A percentile compares a stretch with the other conserved stretches of the same genome.
These are phyloP conservation scores for Pichia sporocuriosa DNA, from an alignment of 805 yeast genomes.

Conservation along the genomic window DNA sequence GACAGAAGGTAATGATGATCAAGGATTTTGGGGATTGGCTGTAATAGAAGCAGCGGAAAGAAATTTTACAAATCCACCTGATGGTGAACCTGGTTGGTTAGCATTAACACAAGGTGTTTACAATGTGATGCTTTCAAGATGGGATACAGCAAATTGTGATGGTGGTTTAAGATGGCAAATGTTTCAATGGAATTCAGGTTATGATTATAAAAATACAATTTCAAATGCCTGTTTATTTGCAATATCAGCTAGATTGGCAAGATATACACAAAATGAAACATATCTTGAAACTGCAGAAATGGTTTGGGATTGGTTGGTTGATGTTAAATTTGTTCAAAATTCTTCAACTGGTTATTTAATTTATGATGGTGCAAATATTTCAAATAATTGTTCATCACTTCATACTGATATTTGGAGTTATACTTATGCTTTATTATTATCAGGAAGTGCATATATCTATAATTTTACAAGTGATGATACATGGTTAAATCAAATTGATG, in stretches of 20 bases:
- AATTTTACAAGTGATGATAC: slow-evolving; percentile 44
- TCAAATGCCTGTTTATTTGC: slow-evolving; percentile 81
- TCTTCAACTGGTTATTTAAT: slow-evolving; percentile 32
- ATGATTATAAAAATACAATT: slow-evolving; percentile 80
- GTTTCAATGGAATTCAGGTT: slow-evolving; percentile 82
- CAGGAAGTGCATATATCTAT: slow-evolving; percentile 67
- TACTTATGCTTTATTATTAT: slow-evolving; percentile 58
- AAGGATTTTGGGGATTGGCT: slow-evolving; percentile 87
- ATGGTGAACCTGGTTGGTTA: slow-evolving; percentile 45
- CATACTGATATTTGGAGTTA: slow-evolving; percentile 57
- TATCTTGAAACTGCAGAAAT: slow-evolving; percentile 69
- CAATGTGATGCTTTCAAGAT: slow-evolving; percentile 73
- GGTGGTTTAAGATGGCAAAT: slow-evolving; percentile 95
- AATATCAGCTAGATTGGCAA: slow-evolving; percentile 74
- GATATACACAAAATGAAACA: slow-evolving; percentile 66
- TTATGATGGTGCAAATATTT: slow-evolving; percentile 53
- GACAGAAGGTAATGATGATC: slow-evolving; percentile 91
- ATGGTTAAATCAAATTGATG: slow-evolving; percentile 37
- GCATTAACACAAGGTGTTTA: slow-evolving; percentile 77
- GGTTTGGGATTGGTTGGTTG: slow-evolving; percentile 61
- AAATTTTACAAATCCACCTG: slow-evolving; percentile 70
- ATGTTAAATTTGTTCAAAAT: slow-evolving; percentile 19
- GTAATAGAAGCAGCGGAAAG: slow-evolving; percentile 81
- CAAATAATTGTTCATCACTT: slow-evolving; percentile 41
- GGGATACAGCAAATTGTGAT: slow-evolving; percentile 58